Evolutionary conservation across 139 green algal species (phyloP).

Genomic region (Chlamydomonas incerta): DNA sequence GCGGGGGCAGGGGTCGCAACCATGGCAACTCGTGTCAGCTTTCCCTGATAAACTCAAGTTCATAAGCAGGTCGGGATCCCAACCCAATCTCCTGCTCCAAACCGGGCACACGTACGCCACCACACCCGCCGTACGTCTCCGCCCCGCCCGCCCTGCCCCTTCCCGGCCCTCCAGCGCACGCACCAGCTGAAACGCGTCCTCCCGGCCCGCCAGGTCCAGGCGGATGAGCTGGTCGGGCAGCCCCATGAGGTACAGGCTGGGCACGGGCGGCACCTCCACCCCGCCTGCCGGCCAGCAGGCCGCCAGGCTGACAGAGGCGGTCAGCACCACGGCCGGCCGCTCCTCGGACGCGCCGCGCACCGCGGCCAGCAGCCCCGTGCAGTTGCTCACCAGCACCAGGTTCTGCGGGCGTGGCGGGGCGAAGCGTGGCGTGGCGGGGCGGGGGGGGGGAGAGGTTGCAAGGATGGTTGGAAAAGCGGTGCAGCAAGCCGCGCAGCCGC

Average conservation of each 20-base stretch:
- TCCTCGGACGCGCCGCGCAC: neutral
- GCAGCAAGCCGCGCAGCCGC: too few species aligned
- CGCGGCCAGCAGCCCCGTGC: neutral
- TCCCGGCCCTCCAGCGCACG: neutral
- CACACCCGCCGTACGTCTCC: too few species aligned
- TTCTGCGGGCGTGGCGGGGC: neutral
- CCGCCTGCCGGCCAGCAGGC: slow-evolving; percentile 11
- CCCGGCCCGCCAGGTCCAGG: neutral
- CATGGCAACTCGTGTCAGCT: too few species aligned
- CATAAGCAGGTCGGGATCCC: too few species aligned
- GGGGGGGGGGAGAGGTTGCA: too few species aligned
- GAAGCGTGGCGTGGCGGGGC: too few species aligned
- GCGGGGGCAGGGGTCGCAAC: too few species aligned
- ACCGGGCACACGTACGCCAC: neutral
- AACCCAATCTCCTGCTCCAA: too few species aligned
- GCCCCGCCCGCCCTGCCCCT: too few species aligned
- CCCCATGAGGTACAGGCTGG: neutral
- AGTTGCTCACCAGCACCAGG: neutral
- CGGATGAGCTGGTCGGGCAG: neutral
- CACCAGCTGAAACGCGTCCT: slow-evolving; percentile 4
- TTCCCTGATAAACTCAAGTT: too few species aligned
- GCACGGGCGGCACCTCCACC: neutral
- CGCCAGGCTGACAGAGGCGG: neutral
- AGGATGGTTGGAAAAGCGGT: too few species aligned
- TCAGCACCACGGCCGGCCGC: neutral